These are phyloP conservation scores for Arthonia radiata DNA, from an alignment of 495 filamentous ascomycete species.

Conservation along the genomic window DNA sequence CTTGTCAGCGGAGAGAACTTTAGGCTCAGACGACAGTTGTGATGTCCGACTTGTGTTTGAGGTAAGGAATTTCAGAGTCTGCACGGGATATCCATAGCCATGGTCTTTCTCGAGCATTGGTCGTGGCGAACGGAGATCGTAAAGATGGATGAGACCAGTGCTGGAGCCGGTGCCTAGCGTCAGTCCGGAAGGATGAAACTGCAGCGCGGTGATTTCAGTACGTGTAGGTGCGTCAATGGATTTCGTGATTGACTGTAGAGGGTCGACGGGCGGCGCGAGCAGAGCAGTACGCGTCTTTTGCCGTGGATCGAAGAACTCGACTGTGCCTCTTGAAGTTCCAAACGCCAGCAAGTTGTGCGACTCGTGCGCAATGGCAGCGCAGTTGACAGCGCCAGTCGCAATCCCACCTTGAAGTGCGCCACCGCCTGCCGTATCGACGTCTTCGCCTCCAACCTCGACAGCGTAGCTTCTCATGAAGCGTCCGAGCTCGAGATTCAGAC, in stretches of 20 bases:
- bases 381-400: slow-evolving; percentile 62
- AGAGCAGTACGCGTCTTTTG: slow-evolving; percentile 59
- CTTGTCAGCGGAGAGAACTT: slow-evolving; percentile 79
- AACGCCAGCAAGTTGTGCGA: slow-evolving; percentile 85
- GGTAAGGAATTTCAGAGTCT: slow-evolving; percentile 66
- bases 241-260: slow-evolving; percentile 14
- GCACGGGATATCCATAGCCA: slow-evolving; percentile 83
- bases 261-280: slow-evolving; percentile 20
- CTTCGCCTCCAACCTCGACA: slow-evolving; percentile 68
- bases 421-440: slow-evolving; percentile 32
- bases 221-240: slow-evolving; percentile 23
- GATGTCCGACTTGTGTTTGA: slow-evolving; percentile 35
- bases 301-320: slow-evolving; percentile 87
- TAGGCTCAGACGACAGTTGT: slow-evolving; percentile 39
- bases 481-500: slow-evolving; percentile 73
- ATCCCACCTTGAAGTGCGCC: slow-evolving; percentile 64
- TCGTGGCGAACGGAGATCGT: slow-evolving; percentile 72
- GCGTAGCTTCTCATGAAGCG: slow-evolving; percentile 66
- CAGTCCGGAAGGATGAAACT: slow-evolving; percentile 67
- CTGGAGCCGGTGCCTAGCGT: slow-evolving; percentile 74
- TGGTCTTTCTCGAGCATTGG: slow-evolving; percentile 81
- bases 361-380: slow-evolving; percentile 65
- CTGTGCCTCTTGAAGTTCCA: slow-evolving; percentile 82
- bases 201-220: slow-evolving; percentile 60
- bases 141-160: slow-evolving; percentile 69